These are phyloP conservation scores for Leavenworthia alabamica DNA, from an alignment of 345 rosid species.

Conservation along the genomic window DNA sequence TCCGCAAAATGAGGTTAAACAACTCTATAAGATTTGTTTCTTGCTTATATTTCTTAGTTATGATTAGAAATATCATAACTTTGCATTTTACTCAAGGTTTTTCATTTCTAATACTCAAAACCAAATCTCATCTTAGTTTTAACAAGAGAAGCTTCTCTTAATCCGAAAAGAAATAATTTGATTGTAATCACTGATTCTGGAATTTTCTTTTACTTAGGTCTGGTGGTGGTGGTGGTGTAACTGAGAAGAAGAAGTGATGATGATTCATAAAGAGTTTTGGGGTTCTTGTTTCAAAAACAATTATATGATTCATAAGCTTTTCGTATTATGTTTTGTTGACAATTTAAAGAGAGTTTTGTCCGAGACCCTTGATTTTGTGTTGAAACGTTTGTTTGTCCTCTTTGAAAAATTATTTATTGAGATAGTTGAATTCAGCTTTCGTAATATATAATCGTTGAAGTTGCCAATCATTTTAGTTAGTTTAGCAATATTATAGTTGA, in stretches of 20 bases:
- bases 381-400: background rate
- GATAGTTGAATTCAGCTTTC: background rate
- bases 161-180: background rate
- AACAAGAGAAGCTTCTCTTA: too few species aligned
- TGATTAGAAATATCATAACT: background rate
- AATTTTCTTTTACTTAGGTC: slow-evolving; percentile 17
- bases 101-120: background rate
- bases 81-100: background rate
- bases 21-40: background rate
- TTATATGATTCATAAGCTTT: background rate
- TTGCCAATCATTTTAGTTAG: background rate
- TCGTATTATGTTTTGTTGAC: background rate
- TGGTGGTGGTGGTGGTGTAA: slow-evolving; percentile 35
- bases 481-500: too few species aligned
- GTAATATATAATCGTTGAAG: background rate
- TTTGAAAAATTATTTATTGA: background rate
- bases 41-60: background rate
- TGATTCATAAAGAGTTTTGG: background rate
- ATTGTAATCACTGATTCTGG: background rate
- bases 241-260: slow-evolving; percentile 35
- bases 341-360: slow-evolving; percentile 1
- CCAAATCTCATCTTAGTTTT: background rate
- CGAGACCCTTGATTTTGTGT: background rate
- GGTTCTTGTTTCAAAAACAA: background rate
- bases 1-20: slow-evolving; percentile 31